phyloP scores from a whole-genome alignment of 2,329 filamentous ascomycete genomes.

The Botrytis medusae region DNA sequence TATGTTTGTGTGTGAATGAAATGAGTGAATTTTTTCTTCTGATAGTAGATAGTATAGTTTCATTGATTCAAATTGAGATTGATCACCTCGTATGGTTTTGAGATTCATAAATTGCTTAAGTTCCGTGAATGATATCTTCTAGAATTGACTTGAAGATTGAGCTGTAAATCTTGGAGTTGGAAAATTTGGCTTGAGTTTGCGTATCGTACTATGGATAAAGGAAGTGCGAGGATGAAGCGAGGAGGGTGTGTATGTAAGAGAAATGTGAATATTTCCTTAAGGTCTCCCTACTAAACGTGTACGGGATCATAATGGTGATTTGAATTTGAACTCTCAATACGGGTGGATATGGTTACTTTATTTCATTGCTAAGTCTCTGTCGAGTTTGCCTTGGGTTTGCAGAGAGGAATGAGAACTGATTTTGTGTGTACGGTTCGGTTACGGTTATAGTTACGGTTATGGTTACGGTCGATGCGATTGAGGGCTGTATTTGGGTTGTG shows the following conservation, averaged over 20 bases:
- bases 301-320: too few species aligned
- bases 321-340: neutral
- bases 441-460: too few species aligned
- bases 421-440: too few species aligned
- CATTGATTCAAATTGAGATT: neutral
- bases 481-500: too few species aligned
- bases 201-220: neutral
- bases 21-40: neutral
- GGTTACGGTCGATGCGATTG: neutral
- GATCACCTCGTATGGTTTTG: neutral
- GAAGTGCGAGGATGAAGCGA: neutral
- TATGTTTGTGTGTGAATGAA: neutral
- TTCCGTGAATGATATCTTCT: neutral
- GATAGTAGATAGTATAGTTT: neutral
- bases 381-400: too few species aligned
- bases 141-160: neutral
- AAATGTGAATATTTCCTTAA: neutral
- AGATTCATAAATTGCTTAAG: neutral
- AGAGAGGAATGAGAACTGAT: too few species aligned
- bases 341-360: neutral
- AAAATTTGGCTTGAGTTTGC: neutral
- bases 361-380: neutral
- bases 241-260: neutral
- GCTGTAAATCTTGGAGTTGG: accelerated
- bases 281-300: neutral